Evolutionary conservation across 331 rosid species (phyloP).

Genomic region (Phaseolus coccineus): DNA sequence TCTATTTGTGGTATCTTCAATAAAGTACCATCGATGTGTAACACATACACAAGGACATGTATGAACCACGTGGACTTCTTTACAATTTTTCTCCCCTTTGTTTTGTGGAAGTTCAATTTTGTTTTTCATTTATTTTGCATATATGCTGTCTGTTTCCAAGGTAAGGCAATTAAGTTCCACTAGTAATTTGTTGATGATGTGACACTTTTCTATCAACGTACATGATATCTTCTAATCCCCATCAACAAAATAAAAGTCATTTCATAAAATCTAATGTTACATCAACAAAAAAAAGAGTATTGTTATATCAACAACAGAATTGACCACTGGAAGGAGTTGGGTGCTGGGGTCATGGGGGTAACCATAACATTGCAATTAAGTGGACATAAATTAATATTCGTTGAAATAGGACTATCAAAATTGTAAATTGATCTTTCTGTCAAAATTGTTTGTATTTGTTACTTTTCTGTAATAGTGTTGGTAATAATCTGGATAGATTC

Average conservation of each 20-base stretch:
- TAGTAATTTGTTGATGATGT: conserved; percentile 10
- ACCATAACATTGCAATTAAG: conserved; percentile 5
- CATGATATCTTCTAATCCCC: conserved; percentile 24
- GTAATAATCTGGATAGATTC: not conserved
- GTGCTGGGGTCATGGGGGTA: not conserved
- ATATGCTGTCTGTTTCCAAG: not conserved
- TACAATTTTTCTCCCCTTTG: conserved; percentile 36
- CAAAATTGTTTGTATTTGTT: not conserved
- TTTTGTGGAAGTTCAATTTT: conserved; percentile 11
- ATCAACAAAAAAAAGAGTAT: conserved; percentile 10
- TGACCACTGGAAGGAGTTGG: not conserved
- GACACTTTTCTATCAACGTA: conserved; percentile 5
- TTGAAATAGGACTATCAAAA: not conserved
- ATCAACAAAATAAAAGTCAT: conserved; percentile 18
- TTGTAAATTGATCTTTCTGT: not conserved
- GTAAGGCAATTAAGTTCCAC: not conserved
- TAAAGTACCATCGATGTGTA: no score
- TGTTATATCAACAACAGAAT: conserved; percentile 23
- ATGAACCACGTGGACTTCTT: conserved; percentile 10
- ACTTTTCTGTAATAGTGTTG: not conserved
- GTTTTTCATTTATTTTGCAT: not conserved
- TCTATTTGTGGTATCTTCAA: conserved; percentile 42
- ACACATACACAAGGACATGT: not conserved
- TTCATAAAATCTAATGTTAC: conserved; percentile 9
- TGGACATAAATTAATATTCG: not conserved